Percentiles rank a stretch among this genome's conserved stretches.
These are phyloP conservation scores for Polytrichum commune DNA, from an alignment of 225 moss, liverwort and hornwort genomes.

Conservation along the genomic window DNA sequence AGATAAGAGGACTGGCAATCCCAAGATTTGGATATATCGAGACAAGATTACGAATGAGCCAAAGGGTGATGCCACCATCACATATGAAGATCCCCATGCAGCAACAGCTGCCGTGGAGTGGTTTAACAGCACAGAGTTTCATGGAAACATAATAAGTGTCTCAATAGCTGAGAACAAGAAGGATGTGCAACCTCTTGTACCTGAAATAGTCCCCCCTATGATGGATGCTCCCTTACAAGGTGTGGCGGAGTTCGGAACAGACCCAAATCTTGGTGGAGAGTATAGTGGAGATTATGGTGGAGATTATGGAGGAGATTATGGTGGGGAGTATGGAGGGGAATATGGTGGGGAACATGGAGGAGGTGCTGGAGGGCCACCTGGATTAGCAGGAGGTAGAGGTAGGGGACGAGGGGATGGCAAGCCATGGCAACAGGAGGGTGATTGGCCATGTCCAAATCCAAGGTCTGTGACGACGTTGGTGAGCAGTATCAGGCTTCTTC, in stretches of 20 bases:
- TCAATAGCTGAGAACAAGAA: constrained; percentile 63
- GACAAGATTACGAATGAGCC: constrained; percentile 69
- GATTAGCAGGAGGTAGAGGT: constrained; percentile 42
- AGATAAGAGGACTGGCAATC: constrained; percentile 65
- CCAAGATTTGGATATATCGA: constrained; percentile 74
- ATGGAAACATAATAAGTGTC: constrained; percentile 62
- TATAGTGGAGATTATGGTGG: constrained; percentile 16
- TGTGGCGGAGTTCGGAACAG: constrained; percentile 27
- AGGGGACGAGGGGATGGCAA: constrained; percentile 65
- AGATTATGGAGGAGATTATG: constrained; percentile 29
- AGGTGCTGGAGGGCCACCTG: constrained; percentile 20
- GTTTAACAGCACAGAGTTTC: constrained; percentile 73
- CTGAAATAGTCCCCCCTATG: constrained; percentile 7
- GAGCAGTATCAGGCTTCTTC: constrained; percentile 64
- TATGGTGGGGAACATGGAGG: constrained; percentile 16
- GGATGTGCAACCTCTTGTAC: constrained; percentile 26
- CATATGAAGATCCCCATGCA: constrained; percentile 78
- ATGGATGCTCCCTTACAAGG: constrained; percentile 19
- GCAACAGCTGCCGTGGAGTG: constrained; percentile 77
- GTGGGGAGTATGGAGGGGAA: constrained; percentile 31
- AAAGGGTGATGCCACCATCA: constrained; percentile 73
- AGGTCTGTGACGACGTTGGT: constrained; percentile 85
- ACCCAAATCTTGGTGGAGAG: constrained; percentile 24
- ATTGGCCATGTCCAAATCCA: constrained; percentile 98
- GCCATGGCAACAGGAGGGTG: constrained; percentile 98